A percentile compares a stretch with the other conserved stretches of the same genome.
These are phyloP conservation scores for Pseudonitzschia pungens DNA, from an alignment of 108 stramenopile genomes.

Conservation along the genomic window DNA sequence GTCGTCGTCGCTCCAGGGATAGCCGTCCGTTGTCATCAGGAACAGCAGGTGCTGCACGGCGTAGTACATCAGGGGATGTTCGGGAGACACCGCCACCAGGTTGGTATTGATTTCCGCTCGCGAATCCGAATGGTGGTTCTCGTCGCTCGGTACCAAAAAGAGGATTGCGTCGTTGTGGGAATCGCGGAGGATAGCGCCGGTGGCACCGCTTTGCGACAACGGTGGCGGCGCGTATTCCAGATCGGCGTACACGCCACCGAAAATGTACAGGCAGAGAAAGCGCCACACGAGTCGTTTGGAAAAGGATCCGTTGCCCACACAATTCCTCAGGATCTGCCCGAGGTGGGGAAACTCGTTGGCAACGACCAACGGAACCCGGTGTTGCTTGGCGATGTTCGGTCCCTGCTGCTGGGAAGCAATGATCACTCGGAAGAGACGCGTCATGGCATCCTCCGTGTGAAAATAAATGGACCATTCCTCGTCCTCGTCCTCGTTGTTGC, in stretches of 20 bases:
- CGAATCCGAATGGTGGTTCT: background rate
- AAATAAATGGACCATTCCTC: background rate
- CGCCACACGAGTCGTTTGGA: background rate
- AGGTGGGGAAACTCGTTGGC: constrained; percentile 7
- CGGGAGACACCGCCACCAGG: constrained; percentile 59
- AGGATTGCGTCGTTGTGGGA: background rate
- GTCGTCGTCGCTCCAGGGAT: background rate
- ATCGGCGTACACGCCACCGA: background rate
- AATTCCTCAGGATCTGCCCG: constrained; percentile 2
- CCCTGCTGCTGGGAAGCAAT: background rate
- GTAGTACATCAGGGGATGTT: constrained; percentile 68
- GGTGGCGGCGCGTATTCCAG: background rate
- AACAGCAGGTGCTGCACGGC: constrained; percentile 43
- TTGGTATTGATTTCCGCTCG: background rate
- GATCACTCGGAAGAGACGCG: background rate
- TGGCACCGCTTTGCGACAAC: background rate
- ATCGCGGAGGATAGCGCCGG: background rate
- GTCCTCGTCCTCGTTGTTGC: background rate
- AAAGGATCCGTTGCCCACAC: constrained; percentile 1
- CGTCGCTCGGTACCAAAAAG: too few species aligned
- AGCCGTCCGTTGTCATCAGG: constrained; percentile 22
- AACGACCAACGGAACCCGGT: background rate
- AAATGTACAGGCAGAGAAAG: background rate
- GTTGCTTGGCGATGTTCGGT: background rate
- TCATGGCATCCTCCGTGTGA: constrained; percentile 5